phyloP scores from a whole-genome alignment of 2,329 filamentous ascomycete species.

The Arthrobotrys sinensis region DNA sequence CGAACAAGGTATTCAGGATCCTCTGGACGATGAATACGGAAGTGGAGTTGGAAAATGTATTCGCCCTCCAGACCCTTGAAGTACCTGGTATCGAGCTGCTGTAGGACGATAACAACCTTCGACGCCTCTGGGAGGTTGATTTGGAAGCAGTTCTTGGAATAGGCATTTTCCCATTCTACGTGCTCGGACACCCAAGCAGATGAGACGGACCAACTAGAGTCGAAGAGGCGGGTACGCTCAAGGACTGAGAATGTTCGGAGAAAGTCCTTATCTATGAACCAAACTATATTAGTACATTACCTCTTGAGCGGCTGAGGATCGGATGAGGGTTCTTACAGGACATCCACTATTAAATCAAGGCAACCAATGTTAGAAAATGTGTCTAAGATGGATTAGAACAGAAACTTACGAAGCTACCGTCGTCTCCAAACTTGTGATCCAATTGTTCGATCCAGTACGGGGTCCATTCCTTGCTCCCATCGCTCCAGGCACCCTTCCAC shows the following conservation, averaged over 20 bases:
- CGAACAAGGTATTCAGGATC: slow-evolving; percentile 66
- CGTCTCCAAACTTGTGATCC: slow-evolving; percentile 81
- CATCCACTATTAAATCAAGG: slow-evolving; percentile 68
- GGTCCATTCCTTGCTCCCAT: slow-evolving; percentile 88
- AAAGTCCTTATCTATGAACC: slow-evolving; percentile 71
- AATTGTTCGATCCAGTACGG: slow-evolving; percentile 82
- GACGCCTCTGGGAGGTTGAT: slow-evolving; percentile 74
- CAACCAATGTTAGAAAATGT: slow-evolving; percentile 26
- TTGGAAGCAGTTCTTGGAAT: slow-evolving; percentile 75
- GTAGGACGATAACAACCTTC: slow-evolving; percentile 74
- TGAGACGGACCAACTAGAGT: slow-evolving; percentile 74
- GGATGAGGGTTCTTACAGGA: slow-evolving; percentile 66
- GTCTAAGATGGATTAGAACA: not conserved
- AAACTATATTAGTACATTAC: slow-evolving; percentile 71
- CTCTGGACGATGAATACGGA: slow-evolving; percentile 72
- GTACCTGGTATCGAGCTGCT: slow-evolving; percentile 76
- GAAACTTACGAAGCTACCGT: slow-evolving; percentile 71
- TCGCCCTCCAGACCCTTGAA: slow-evolving; percentile 76
- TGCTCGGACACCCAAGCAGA: slow-evolving; percentile 76
- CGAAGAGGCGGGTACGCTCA: slow-evolving; percentile 76
- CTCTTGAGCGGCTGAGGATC: slow-evolving; percentile 64
- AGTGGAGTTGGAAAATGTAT: slow-evolving; percentile 73
- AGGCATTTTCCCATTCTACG: slow-evolving; percentile 76
- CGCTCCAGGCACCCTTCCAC: slow-evolving; percentile 86
- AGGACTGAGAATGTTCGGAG: slow-evolving; percentile 76